Evolutionary conservation across 805 yeast genomes (phyloP), one percentile per base, ranked within the genome.

Genomic region (Candida alai): DNA sequence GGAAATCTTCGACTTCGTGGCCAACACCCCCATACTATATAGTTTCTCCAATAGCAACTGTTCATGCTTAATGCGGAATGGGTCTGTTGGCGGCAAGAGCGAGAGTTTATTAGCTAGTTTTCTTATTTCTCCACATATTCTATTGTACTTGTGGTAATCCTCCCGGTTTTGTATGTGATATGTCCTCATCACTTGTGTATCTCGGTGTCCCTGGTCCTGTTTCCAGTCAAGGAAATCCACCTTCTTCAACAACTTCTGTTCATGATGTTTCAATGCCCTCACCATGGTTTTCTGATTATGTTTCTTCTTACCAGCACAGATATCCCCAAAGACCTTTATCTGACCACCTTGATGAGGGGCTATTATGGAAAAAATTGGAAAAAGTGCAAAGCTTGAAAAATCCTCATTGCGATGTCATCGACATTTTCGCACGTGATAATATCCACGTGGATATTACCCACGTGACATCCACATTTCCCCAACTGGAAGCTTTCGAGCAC

Each of bases 191-290:
- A 93, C 95, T 59, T 85, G 90, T n/a, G 95, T 80, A 49, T 90
- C 98, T 47, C 98, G 70, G 59, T 93, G 98, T 19, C 90, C 87
- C 36, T 83, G 80, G 57, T 93, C 98, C 51, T 87, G 95, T 59
- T 93, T 93, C 97, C 97, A 93, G 59, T 93, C 94, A 33, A 87
- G 84, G 65, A 93, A 87, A 56, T 93, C 97, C 34, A 93, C 97
- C 61, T 93, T 93, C 68, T 84, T 88, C 51, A 93, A 75, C 51
- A 93, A 77, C 63, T 88, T 89, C 71, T 85, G 83, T 74, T 93
- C 98, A 62, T 93, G 98, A 65, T 84, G 87, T 60, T 93, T 93
- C 41, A 93, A 74, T 49, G 84, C 73, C 60, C 98, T 74, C 31
- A 84, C 95, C 95, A 84, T 84, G 26, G 24, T 64, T 26, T 22